Conservation (phyloP, 257 asterid species). For the Solanum peruvianum region DNA sequence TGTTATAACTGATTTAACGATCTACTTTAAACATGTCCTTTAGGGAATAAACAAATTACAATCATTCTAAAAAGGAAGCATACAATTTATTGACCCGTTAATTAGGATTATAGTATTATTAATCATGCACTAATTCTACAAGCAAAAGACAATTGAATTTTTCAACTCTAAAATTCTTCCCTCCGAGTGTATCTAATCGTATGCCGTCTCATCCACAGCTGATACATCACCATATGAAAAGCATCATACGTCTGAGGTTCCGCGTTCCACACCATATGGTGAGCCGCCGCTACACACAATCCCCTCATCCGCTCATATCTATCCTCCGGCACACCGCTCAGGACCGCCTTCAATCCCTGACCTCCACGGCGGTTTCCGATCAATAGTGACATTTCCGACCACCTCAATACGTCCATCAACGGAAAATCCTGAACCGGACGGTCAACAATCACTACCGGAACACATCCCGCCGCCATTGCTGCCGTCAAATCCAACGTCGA, state of each 20-base stretch:
- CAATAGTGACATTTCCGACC: conserved; percentile 56
- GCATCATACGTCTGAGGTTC: conserved; percentile 66
- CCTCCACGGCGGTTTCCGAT: conserved; percentile 41
- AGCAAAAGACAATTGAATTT: background rate
- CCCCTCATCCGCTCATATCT: conserved; percentile 43
- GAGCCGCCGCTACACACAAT: conserved; percentile 45
- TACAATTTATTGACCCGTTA: background rate
- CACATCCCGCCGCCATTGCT: conserved; percentile 71
- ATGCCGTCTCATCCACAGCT: conserved; percentile 85
- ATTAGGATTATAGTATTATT: background rate
- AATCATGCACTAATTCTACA: background rate
- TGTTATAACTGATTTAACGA: too few species aligned
- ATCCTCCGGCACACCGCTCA: conserved; percentile 37
- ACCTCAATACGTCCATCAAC: conserved; percentile 57
- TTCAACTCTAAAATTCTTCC: conserved; percentile 5
- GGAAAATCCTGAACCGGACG: conserved; percentile 86
- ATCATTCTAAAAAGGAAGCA: background rate
- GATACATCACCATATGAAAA: conserved; percentile 78
- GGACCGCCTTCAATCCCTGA: conserved; percentile 38
- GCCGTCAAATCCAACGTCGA: conserved; percentile 32
- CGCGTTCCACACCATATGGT: conserved; percentile 73
- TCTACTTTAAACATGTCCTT: background rate
- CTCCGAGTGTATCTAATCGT: conserved; percentile 64
- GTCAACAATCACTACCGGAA: conserved; percentile 74
- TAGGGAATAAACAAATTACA: background rate